phyloP scores from a whole-genome alignment of 2,329 filamentous ascomycete genomes.

The Chaetomium sp. region DNA sequence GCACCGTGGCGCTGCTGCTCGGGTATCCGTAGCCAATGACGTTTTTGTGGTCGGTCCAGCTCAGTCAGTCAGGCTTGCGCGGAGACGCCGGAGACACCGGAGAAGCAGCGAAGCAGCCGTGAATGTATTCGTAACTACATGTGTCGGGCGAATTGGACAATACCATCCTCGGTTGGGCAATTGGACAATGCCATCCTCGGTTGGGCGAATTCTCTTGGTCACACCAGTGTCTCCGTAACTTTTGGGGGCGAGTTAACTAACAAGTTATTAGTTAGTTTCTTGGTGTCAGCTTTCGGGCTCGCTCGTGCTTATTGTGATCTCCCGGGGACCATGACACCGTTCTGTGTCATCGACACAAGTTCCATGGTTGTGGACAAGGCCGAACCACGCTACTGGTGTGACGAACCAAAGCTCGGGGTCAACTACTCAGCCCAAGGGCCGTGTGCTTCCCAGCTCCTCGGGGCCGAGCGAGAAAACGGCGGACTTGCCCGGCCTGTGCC shows the following conservation, averaged over 20 bases:
- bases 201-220: neutral
- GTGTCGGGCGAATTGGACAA: neutral
- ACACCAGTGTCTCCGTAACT: no score
- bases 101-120: neutral
- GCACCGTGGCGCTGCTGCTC: neutral
- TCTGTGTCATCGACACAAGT: neutral
- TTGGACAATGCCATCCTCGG: neutral
- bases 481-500: neutral
- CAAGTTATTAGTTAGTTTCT: neutral
- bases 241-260: no score
- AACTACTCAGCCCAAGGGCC: neutral
- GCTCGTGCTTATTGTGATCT: neutral
- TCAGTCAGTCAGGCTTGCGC: neutral
- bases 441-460: slow-evolving; percentile 20
- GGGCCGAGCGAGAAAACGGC: slow-evolving; percentile 14
- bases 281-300: neutral
- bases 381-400: slow-evolving; percentile 17
- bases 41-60: no score
- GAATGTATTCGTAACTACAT: neutral
- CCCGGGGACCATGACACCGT: neutral
- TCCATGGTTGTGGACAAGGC: slow-evolving; percentile 22
- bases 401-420: slow-evolving; percentile 13
- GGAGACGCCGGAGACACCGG: slow-evolving; percentile 17
- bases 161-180: neutral
- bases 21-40: slow-evolving; percentile 12